Base-by-base conservation (phyloP, 305 asterid species). In the Fraxinus sp. region DNA sequence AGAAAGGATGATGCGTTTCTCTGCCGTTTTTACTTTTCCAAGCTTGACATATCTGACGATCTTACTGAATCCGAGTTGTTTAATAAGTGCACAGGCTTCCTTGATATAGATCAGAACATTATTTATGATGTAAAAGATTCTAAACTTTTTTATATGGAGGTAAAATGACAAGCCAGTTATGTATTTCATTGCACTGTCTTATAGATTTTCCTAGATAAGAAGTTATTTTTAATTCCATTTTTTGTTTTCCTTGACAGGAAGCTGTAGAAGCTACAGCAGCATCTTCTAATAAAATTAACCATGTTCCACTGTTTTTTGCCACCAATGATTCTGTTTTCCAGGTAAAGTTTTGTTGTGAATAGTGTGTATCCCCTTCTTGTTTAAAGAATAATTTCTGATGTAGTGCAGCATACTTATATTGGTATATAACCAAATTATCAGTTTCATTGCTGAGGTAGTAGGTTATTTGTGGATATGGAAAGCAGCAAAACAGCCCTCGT, bases 11-110 rank as follows among this genome's bases (percentile, higher is more conserved):
- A 89, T 35, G 71, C 76, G 20, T 82, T 36, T 70, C 76, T 86
- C 76, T 89, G 83, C 86, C 88, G 70, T 79, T 85, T 88, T 85
- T 96, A 94, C 89, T 90, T 96, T 68, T 88, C 95, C 81, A 93
- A 90, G 88, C 97, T 96, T 74, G 97, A 96, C 88, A 90, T 96
- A 78, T 96, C 99, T 78, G 89, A 88, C 8, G 98, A 91, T 80
- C 99, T 96, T 86, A 55, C 93, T 82, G 98, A 93, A 52, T 93
- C 93, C 30, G 96, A 92, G 79, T 80, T 96, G 87, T 89, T 88
- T 83, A 73, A 83, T 82, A 89, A 89, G 91, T 94, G 96, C 88
- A 52, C 88, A 28, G 88, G 84, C 85, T 81, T 93, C 83, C 81
- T 86, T 82, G 88, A 74, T 83, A 37, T 85, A 82, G 93, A 90